Base-by-base conservation (phyloP, 2,329 filamentous ascomycete species). In the Cercospora nicotianae region DNA sequence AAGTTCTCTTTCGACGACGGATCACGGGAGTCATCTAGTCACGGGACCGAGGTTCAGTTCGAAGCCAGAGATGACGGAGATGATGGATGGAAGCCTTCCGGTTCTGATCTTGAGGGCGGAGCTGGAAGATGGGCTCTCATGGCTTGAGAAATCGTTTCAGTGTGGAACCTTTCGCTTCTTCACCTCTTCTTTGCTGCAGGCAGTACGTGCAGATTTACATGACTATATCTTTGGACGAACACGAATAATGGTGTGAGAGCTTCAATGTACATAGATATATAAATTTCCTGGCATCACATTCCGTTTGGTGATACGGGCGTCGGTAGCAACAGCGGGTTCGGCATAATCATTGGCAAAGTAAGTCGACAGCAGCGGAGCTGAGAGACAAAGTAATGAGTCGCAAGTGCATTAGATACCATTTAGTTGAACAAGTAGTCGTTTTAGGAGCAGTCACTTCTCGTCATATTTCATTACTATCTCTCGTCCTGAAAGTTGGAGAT, bases 31-130 rank as follows among this genome's bases (percentile, higher is more conserved):
- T 20, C 28, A 12, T 20, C 55, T 5, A 59, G 30, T 16, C 28
- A 30, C 55, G 18, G 10, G 2, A 31, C 28, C 6, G 28, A 31
- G 16, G 53, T 31, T 13, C 16, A n/a, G 3, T 23, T 31, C 13
- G 28, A 31, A 3, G 5, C 20, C 8, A 59, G 55, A 23, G 31
- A 23, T 18, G 53, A 66, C 55, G 64, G 67, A 20, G 67, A 60
- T 9, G 67, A 69, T 58, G 67, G 64, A 13, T 66, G 67, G 67
- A 55, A 61, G 60, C 53, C 31, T 66, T 66, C 53, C 31, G 64
- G 16, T 13, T 60, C 16, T 18, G 55, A 59, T 20, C 55, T 33
- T 3, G 55, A 36, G n/a, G 55, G 30, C 12, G 31, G 31, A 4
- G 16, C 30, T n/a, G 55, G 55, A 8, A 31, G 10, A 5, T 59